phyloP scores from a whole-genome alignment of 2,329 filamentous ascomycete species.

The Macroventuria anomochaeta region DNA sequence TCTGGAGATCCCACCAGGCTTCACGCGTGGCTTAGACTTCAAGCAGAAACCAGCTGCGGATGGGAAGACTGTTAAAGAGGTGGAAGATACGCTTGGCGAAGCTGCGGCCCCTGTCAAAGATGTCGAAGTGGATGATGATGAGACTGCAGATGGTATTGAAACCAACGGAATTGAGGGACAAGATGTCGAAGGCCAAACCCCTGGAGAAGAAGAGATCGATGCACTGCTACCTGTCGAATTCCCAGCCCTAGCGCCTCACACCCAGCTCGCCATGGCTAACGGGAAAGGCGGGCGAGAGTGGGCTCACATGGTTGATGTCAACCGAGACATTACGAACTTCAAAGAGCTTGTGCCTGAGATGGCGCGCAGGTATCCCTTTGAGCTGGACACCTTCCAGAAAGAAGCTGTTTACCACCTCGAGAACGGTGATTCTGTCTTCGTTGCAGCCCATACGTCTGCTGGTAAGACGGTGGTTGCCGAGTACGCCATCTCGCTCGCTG shows the following conservation, averaged over 20 bases:
- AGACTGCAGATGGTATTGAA: slow-evolving; percentile 32
- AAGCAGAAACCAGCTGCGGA: slow-evolving; percentile 64
- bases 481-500: slow-evolving; percentile 93
- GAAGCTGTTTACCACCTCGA: slow-evolving; percentile 98
- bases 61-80: slow-evolving; percentile 69
- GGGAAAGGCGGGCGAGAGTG: slow-evolving; percentile 84
- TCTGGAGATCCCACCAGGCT: slow-evolving; percentile 81
- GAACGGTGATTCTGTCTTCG: slow-evolving; percentile 95
- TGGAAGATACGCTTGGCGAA: slow-evolving; percentile 68
- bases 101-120: slow-evolving; percentile 46
- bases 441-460: slow-evolving; percentile 95
- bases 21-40: slow-evolving; percentile 79
- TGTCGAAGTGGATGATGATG: slow-evolving; percentile 33
- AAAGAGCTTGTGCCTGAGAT: slow-evolving; percentile 92
- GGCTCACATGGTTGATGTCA: slow-evolving; percentile 98
- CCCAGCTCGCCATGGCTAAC: slow-evolving; percentile 73
- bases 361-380: slow-evolving; percentile 95
- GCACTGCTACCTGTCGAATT: slow-evolving; percentile 90
- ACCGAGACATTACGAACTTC: slow-evolving; percentile 93
- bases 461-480: slow-evolving; percentile 98
- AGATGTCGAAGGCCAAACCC: slow-evolving; percentile 55
- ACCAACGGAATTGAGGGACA: slow-evolving; percentile 39
- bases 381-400: slow-evolving; percentile 97
- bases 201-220: slow-evolving; percentile 73
- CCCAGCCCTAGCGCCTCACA: slow-evolving; percentile 84